Evolutionary conservation across 169 alveolate species (phyloP).

Genomic region (Eimeria maxima): DNA sequence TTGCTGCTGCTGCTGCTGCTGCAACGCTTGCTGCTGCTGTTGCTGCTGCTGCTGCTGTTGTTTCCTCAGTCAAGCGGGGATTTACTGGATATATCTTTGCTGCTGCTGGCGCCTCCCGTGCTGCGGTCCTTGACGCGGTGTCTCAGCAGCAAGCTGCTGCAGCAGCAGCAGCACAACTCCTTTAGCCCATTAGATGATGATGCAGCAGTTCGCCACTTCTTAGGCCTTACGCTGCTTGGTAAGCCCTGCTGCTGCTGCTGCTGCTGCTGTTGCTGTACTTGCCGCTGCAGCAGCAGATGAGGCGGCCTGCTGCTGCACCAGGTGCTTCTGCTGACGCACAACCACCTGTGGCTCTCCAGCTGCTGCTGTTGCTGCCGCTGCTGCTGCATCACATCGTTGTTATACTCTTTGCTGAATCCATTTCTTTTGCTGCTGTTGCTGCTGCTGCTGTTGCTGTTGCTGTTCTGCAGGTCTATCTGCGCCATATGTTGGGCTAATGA

Average conservation of each 20-base stretch:
- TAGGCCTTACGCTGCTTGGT: conserved; percentile 46
- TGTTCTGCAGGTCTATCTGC: too few species aligned
- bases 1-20: conserved; percentile 40
- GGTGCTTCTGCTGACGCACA: too few species aligned
- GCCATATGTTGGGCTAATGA: conserved; percentile 35
- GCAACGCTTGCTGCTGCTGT: neutral
- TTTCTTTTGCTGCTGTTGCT: neutral
- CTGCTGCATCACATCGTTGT: too few species aligned
- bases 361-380: neutral
- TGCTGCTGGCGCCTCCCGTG: conserved; percentile 68
- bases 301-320: too few species aligned
- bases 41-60: conserved; percentile 36
- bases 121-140: conserved; percentile 47
- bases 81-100: conserved; percentile 66
- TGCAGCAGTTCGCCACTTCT: conserved; percentile 11
- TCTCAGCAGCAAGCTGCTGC: neutral
- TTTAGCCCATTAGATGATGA: conserved; percentile 1
- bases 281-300: conserved; percentile 12
- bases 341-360: neutral
- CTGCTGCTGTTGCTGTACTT: conserved; percentile 26
- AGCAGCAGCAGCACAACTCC: neutral
- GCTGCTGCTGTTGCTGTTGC: neutral
- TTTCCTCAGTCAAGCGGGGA: conserved; percentile 73
- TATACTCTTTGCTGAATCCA: neutral
- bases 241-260: neutral